Conservation (phyloP, 2,329 filamentous ascomycete species). For the Colletotrichum graminicola region DNA sequence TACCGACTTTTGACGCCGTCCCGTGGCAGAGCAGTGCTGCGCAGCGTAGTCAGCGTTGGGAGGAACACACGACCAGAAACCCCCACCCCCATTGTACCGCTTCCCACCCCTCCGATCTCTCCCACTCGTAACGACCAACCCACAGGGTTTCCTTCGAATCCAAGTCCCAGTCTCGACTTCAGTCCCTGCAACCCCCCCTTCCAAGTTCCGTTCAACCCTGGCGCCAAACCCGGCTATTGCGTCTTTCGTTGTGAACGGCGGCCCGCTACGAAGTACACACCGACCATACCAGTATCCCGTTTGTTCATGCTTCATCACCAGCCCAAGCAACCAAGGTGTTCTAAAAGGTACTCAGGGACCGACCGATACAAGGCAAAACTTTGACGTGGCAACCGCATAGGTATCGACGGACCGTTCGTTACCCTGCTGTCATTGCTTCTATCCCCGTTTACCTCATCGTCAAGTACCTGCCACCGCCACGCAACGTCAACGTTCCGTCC, state of each 20-base stretch:
- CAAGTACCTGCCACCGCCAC: background rate
- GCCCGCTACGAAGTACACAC: slow-evolving; percentile 11
- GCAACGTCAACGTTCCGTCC: background rate
- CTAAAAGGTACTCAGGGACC: background rate
- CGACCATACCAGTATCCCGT: slow-evolving; percentile 1
- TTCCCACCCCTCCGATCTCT: slow-evolving; percentile 27
- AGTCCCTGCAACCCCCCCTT: slow-evolving; percentile 3
- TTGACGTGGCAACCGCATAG: background rate
- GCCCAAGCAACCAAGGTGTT: background rate
- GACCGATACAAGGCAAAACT: background rate
- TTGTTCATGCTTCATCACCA: slow-evolving; percentile 2
- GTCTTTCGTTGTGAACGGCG: slow-evolving; percentile 7
- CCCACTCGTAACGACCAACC: slow-evolving; percentile 19
- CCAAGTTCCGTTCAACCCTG: slow-evolving; percentile 1
- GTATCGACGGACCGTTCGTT: background rate
- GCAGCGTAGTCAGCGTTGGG: background rate
- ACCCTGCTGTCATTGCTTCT: background rate
- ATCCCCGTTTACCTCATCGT: background rate
- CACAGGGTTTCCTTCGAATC: slow-evolving; percentile 26
- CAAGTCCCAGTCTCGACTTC: slow-evolving; percentile 10
- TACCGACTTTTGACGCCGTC: slow-evolving; percentile 13
- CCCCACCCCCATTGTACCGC: slow-evolving; percentile 19
- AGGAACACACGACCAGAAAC: slow-evolving; percentile 8
- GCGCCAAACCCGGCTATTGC: slow-evolving; percentile 31
- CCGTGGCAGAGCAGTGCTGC: slow-evolving; percentile 9